Evolutionary conservation across 805 yeast species (phyloP), one percentile per base, ranked within the genome.

Genomic region (Candida ulmi): DNA sequence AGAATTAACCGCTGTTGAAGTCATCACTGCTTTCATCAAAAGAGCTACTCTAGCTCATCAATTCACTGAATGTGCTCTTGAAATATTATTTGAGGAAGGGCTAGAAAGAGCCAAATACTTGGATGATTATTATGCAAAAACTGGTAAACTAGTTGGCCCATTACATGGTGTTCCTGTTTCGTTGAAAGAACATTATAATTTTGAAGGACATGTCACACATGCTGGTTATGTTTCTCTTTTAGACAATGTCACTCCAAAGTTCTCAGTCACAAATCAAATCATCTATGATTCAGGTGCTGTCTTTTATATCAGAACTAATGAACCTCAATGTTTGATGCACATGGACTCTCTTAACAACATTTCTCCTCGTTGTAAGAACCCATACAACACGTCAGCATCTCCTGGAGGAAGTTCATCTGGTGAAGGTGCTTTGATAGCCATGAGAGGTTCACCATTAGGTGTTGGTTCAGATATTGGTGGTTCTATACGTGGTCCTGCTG

Each of bases 331-430:
- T 4, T 62, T 81, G 55, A 81, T 81, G 88, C 86, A 80, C 49
- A 61, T 78, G 53, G 83, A 78, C 55, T 73, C 84, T 18, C 63
- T 67, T 51, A 78, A 79, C 57, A 75, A 76, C 60, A 67, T 80
- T 51, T 69, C 66, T 33, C 86, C 85, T 6, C 65, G 76, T 46
- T 68, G 83, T 6, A 65, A 73, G 53, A 80, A 80, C 53, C 75
- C 84, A 1, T 61, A 65, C 58, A 80, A 81, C 48, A 64, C 78
- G 29, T 60, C 68, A 19, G 63, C 79, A 42, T 72, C 83, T 16
- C 69, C 83, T 3, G 87, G 88, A 46, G 88, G 88, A n/a, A 76
- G 83, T 1, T 76, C 84, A 4, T 81, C 83, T 30, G 88, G 88
- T 44, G 88, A 80, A 57, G 84, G 86, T 46, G 78, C 83, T 0